Evolutionary conservation across 73 alveolate genomes (phyloP), one percentile per base, ranked within the genome.

Genomic region (Urostyla sp.): DNA sequence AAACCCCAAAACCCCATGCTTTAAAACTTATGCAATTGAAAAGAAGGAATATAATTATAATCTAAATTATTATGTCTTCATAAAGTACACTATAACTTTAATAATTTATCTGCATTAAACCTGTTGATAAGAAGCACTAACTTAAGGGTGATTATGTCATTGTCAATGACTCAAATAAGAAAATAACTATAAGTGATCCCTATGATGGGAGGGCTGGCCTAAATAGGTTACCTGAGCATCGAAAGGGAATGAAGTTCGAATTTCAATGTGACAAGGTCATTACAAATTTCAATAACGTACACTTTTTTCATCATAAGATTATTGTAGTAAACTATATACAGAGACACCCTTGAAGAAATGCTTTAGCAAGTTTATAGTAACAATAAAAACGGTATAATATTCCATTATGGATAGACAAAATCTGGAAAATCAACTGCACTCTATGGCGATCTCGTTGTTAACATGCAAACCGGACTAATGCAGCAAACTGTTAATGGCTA

Each of bases 341-440:
- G 20, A 59, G 76, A 59, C 20, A 28, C 56, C 15, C 37, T 13
- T 7, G 76, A 59, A 28, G 76, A 59, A 3, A 59, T 30, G 6
- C 57, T 59, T 2, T 18, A 7, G 28, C 32, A 59, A 18, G 55
- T 36, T 8, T 13, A 35, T 3, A 59, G 37, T 21, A 59, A 59
- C 20, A 32, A 6, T 32, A 59, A 34, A 59, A 59, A 59, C 24
- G 76, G 76, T 28, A 32, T 59, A 30, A 36, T 59, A 36, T 35
- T 59, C 3, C 3, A 52, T 3, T 59, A 59, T 36, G 76, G 76
- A 10, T 20, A 59, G 35, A 28, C 76, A 10, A 59, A 59, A 34
- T 59, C 76, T 11, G 76, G 76, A 59, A 59, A 59, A 35, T 59
- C 76, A 31, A 59, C 76, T 15, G 37, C 32, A 35, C 21, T 59